phyloP scores from a whole-genome alignment of 2,329 filamentous ascomycete species.

The Chrysosporium queenslandicum region DNA sequence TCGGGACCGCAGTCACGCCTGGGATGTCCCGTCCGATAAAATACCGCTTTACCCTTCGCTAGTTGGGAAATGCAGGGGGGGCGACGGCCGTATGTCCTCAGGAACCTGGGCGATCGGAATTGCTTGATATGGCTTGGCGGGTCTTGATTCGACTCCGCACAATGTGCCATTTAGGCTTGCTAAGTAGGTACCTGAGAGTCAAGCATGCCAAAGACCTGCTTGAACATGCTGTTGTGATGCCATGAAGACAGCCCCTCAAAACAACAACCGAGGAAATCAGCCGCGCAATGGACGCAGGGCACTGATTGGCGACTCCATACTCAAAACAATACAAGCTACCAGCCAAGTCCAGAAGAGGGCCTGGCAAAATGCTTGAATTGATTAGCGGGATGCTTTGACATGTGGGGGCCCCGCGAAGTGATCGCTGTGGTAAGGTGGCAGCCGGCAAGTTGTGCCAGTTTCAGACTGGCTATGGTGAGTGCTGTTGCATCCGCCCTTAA shows the following conservation, averaged over 20 bases:
- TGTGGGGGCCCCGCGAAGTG: neutral
- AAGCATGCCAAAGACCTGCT: neutral
- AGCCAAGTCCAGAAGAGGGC: neutral
- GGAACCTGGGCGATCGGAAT: neutral
- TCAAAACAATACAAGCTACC: neutral
- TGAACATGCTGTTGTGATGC: neutral
- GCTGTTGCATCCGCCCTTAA: constrained; percentile 3
- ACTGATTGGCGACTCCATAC: neutral
- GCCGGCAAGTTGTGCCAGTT: neutral
- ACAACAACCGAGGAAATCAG: neutral
- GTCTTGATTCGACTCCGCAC: constrained; percentile 2
- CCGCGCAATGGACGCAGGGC: neutral
- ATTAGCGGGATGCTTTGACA: neutral
- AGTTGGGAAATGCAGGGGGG: neutral
- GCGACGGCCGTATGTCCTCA: neutral
- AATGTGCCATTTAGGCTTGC: neutral
- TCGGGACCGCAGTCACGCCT: neutral
- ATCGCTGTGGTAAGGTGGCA: neutral
- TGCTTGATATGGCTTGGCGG: constrained; percentile 7
- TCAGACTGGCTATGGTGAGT: neutral
- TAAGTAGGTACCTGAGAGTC: neutral
- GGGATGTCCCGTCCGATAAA: neutral
- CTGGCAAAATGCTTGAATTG: constrained; percentile 2
- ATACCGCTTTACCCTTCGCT: neutral
- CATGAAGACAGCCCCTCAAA: neutral